These are phyloP conservation scores for Pythium aristosporum DNA, from an alignment of 352 stramenopile genomes.

Conservation along the genomic window DNA sequence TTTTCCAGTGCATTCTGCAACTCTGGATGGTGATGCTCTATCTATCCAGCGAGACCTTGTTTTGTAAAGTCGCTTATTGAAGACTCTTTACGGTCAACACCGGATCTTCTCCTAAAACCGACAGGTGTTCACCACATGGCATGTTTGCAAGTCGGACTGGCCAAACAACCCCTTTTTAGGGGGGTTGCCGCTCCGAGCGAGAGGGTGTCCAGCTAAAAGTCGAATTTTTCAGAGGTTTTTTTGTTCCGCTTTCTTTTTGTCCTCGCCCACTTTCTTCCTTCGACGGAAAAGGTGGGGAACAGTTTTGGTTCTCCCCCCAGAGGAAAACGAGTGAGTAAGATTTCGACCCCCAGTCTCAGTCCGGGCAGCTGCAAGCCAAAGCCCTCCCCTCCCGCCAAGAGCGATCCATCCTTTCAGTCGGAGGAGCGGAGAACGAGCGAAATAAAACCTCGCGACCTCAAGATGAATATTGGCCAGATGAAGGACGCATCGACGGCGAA, in stretches of 20 bases:
- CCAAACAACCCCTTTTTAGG: constrained; percentile 8
- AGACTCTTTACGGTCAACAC: neutral
- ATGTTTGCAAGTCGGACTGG: neutral
- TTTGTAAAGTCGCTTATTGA: neutral
- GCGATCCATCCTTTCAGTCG: neutral
- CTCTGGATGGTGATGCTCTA: neutral
- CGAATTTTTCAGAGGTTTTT: constrained; percentile 13
- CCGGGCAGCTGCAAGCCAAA: constrained; percentile 1
- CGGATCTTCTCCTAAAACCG: constrained; percentile 14
- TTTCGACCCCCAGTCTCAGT: neutral
- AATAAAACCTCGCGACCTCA: constrained; percentile 4
- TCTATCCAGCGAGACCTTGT: neutral
- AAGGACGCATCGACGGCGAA: constrained; percentile 44
- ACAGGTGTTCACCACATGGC: constrained; percentile 13
- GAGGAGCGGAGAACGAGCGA: constrained; percentile 4
- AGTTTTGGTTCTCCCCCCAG: constrained; percentile 26
- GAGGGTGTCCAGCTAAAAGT: neutral
- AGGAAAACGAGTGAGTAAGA: constrained; percentile 22
- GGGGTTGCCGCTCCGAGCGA: constrained; percentile 4
- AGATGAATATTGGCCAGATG: constrained; percentile 75
- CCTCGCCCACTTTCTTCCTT: constrained; percentile 9
- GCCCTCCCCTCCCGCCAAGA: neutral
- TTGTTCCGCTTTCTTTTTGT: constrained; percentile 11
- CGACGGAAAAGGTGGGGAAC: constrained; percentile 35
- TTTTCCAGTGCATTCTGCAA: too few relatives aligned